Percentiles rank a stretch among this genome's conserved stretches.
Evolutionary conservation across 2,329 filamentous ascomycete species (phyloP).

Genomic region (Alternaria panax): DNA sequence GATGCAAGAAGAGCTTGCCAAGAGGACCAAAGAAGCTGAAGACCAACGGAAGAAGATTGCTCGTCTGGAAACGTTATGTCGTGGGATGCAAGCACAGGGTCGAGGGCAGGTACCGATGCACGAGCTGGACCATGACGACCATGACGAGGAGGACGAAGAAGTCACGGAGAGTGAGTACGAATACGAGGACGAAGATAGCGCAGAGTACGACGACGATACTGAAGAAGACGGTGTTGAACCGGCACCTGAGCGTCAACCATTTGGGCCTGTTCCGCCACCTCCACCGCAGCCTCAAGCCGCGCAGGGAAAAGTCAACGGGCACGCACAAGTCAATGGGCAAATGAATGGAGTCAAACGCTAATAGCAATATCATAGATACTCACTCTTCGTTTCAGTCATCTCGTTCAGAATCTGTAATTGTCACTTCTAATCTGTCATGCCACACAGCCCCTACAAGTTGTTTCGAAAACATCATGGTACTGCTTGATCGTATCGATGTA

Average conservation of each 20-base stretch:
- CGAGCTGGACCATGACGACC: slow-evolving; percentile 49
- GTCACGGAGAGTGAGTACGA: slow-evolving; percentile 54
- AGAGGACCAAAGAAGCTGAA: slow-evolving; percentile 77
- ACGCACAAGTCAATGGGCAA: slow-evolving; percentile 50
- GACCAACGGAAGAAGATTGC: slow-evolving; percentile 84
- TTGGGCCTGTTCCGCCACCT: slow-evolving; percentile 49
- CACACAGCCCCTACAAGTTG: not conserved
- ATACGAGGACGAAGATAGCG: slow-evolving; percentile 55
- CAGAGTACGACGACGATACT: slow-evolving; percentile 63
- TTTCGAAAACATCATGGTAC: not conserved
- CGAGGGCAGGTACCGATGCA: slow-evolving; percentile 69
- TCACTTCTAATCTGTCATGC: not conserved
- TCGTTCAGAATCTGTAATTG: slow-evolving; percentile 5
- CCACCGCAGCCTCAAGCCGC: slow-evolving; percentile 43
- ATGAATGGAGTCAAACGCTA: slow-evolving; percentile 51
- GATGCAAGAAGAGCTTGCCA: slow-evolving; percentile 75
- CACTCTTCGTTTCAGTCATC: slow-evolving; percentile 1
- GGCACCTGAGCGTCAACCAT: slow-evolving; percentile 42
- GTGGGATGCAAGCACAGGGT: slow-evolving; percentile 94
- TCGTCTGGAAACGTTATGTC: slow-evolving; percentile 92
- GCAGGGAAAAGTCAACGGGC: slow-evolving; percentile 48
- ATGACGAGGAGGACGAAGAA: slow-evolving; percentile 62
- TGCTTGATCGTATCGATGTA: not conserved
- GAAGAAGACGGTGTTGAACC: slow-evolving; percentile 61
- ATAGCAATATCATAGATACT: slow-evolving; percentile 26